phyloP scores from a whole-genome alignment of 2,329 filamentous ascomycete species.

The Colletotrichum sojae region DNA sequence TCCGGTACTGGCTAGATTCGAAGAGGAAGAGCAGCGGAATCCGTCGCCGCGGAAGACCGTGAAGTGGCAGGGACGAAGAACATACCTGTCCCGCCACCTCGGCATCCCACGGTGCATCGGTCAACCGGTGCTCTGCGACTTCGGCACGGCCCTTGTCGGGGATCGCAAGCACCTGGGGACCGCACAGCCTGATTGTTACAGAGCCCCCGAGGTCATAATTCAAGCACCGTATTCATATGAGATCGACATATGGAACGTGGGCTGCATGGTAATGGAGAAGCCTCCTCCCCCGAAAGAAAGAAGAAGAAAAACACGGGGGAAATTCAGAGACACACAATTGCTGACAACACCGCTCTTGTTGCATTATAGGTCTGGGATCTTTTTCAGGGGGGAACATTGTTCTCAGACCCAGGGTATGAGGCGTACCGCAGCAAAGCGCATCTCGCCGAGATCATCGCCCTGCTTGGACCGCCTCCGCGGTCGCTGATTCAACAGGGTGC shows the following conservation, averaged over 20 bases:
- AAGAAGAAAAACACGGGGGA: too few relatives aligned
- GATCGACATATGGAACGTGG: slow-evolving; percentile 66
- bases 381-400: slow-evolving; percentile 61
- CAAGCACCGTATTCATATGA: slow-evolving; percentile 59
- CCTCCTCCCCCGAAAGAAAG: not conserved
- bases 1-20: slow-evolving; percentile 54
- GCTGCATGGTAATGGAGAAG: slow-evolving; percentile 24
- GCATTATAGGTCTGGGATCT: slow-evolving; percentile 61
- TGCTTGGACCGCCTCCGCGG: slow-evolving; percentile 60
- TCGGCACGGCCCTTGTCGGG: slow-evolving; percentile 61
- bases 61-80: slow-evolving; percentile 50
- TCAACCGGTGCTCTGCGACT: slow-evolving; percentile 61
- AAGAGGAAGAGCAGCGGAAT: slow-evolving; percentile 54
- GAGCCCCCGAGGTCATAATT: slow-evolving; percentile 63
- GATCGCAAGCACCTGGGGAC: slow-evolving; percentile 52
- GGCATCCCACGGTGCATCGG: slow-evolving; percentile 50
- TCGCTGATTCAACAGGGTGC: slow-evolving; percentile 51
- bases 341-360: too few relatives aligned
- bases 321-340: too few relatives aligned
- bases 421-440: slow-evolving; percentile 60
- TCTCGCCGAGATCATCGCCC: slow-evolving; percentile 62
- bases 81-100: slow-evolving; percentile 60
- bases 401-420: slow-evolving; percentile 55
- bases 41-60: slow-evolving; percentile 59
- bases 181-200: slow-evolving; percentile 57